These are phyloP conservation scores for Aegilops bicornis DNA, from an alignment of 176 grass and related monocot genomes.

Conservation along the genomic window DNA sequence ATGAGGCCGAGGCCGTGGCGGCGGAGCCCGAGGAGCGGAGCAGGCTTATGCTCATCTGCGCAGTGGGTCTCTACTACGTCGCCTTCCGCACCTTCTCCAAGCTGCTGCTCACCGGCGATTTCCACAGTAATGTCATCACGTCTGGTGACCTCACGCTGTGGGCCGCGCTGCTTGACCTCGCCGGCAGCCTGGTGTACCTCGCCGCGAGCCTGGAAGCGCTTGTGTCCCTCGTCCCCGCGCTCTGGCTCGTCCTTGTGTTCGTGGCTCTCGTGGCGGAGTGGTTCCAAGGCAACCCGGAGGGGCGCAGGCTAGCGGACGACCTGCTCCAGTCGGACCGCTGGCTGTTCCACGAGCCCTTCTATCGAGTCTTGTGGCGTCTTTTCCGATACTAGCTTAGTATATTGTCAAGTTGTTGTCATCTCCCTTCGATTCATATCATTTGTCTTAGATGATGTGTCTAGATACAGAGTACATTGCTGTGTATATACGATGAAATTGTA, in stretches of 20 bases:
- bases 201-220: background rate
- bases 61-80: background rate
- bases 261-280: background rate
- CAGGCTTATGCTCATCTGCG: background rate
- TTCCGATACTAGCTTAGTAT: too few species aligned
- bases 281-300: background rate
- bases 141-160: background rate
- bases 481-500: too few species aligned
- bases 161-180: background rate
- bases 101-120: background rate
- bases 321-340: background rate
- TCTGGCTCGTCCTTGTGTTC: background rate
- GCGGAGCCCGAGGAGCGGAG: background rate
- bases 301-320: background rate
- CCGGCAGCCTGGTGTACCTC: too few species aligned
- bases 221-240: background rate
- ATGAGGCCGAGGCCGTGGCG: background rate
- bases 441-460: too few species aligned
- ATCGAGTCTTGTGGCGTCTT: too few species aligned
- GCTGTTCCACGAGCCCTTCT: too few species aligned
- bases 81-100: background rate
- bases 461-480: too few species aligned
- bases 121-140: rapidly evolving
- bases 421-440: rapidly evolving
- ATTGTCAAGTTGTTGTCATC: too few species aligned